Base-by-base conservation (phyloP, 2,329 filamentous ascomycete species). In the Colletotrichum caudatum region DNA sequence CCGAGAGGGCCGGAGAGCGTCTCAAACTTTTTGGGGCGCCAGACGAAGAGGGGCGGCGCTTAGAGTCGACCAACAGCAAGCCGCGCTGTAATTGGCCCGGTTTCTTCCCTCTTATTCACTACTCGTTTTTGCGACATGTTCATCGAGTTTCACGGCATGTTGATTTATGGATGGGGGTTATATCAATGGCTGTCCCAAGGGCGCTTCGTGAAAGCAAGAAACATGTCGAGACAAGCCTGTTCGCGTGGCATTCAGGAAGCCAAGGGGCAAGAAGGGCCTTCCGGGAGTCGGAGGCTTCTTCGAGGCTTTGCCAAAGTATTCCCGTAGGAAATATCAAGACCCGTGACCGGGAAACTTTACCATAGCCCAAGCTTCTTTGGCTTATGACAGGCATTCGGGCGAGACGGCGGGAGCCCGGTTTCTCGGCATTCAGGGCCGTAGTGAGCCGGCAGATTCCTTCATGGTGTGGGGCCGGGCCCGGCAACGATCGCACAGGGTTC, bases 21-120 rank as follows among this genome's bases (percentile, higher is more conserved):
- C 61, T 51, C 61, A 65, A 71, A 71, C 70, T 72, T 35, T 48
- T 72, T 62, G 59, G 41, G 70, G 70, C 61, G 61, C 67, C 61
- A 66, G 70, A 33, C 70, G 61, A 70, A 64, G 70, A 66, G 67
- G 66, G 70, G 61, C 67, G 70, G 70, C 70, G 70, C 70, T 72
- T 72, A 72, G 37, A 71, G 50, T 26, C 61, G 61, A 50, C 65
- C 62, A 62, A 58, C 67, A 41, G 61, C 61, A 56, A 58, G 37
- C 9, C 53, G 48, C 46, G 37, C 53, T 70, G 20, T 54, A 18
- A 65, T 70, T 70, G 66, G 69, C 33, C 57, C 51, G 33, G 23
- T 12, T n/a, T 62, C 46, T 46, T 59, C 35, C 16, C 29, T 65
- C 20, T 48, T 37, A 14, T 35, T 69, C 53, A 58, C 53, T 54